Conservation (phyloP, 345 rosid species). For the rapeseed (Brassica napus) region DNA sequence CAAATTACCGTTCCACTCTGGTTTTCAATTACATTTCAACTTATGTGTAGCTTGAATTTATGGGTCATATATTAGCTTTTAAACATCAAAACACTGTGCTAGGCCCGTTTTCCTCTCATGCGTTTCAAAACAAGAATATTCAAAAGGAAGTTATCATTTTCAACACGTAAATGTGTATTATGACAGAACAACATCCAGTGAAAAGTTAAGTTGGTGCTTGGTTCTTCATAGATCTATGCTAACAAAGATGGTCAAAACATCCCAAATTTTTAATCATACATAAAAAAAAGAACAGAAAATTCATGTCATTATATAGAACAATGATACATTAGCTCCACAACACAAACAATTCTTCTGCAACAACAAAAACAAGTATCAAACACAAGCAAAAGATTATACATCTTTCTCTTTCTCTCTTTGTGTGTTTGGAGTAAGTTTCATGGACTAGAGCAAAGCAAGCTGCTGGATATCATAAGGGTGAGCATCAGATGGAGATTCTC, state of each 20-base stretch:
- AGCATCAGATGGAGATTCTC: conserved; percentile 49
- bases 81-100: not conserved
- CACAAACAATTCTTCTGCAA: conserved; percentile 9
- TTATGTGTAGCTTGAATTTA: not conserved
- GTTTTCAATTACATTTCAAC: not conserved
- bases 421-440: conserved; percentile 8
- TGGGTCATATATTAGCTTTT: not conserved
- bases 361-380: conserved; percentile 14
- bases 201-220: not conserved
- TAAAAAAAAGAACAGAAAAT: not conserved
- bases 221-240: not conserved
- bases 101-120: not conserved
- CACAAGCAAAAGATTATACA: conserved; percentile 12
- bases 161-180: not conserved
- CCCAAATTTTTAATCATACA: not conserved
- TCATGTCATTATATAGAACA: conserved; percentile 18
- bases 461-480: conserved; percentile 62
- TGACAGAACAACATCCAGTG: not conserved
- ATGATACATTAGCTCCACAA: conserved; percentile 10
- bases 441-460: conserved; percentile 50
- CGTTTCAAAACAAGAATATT: not conserved
- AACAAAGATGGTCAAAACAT: not conserved
- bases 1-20: not conserved
- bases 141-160: not conserved
- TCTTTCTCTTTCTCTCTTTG: not conserved